Percentiles rank a stretch among this genome's conserved stretches.
Conservation (phyloP, 345 rosid species). For the Melaleuca alternifolia region DNA sequence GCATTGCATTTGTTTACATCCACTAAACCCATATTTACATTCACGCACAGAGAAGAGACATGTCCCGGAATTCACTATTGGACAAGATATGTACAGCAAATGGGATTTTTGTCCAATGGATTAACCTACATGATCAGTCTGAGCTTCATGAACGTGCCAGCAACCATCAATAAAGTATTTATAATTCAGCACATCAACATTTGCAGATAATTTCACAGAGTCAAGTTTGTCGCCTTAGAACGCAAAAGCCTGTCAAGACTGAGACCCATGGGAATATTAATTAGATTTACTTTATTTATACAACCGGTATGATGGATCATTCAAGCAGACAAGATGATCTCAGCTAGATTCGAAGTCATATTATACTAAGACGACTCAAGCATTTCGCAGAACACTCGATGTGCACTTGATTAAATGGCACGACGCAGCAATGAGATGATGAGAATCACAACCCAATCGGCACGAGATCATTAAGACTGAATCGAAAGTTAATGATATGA, state of each 20-base stretch:
- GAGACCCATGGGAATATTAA: background rate
- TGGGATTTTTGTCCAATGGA: no score
- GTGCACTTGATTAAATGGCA: accelerated
- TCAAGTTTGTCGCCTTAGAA: no score
- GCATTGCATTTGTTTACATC: no score
- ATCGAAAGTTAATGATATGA: background rate
- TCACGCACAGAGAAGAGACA: no score
- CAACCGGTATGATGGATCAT: no score
- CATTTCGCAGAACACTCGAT: background rate
- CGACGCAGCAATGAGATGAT: background rate
- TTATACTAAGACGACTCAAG: background rate
- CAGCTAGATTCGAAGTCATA: background rate
- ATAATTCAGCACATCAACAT: background rate
- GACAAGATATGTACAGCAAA: no score
- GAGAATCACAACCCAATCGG: background rate
- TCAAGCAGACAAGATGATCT: background rate
- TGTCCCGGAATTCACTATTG: no score
- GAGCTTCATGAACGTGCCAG: background rate
- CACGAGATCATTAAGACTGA: background rate
- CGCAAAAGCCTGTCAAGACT: background rate
- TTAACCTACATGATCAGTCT: no score
- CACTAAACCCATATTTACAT: no score
- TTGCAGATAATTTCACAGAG: background rate
- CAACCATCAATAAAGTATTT: background rate
- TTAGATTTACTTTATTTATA: background rate